A percentile compares a stretch with the other conserved stretches of the same genome.
Conservation (phyloP, 2,329 filamentous ascomycete species). For the Parasarocladium wereldwijsianum region DNA sequence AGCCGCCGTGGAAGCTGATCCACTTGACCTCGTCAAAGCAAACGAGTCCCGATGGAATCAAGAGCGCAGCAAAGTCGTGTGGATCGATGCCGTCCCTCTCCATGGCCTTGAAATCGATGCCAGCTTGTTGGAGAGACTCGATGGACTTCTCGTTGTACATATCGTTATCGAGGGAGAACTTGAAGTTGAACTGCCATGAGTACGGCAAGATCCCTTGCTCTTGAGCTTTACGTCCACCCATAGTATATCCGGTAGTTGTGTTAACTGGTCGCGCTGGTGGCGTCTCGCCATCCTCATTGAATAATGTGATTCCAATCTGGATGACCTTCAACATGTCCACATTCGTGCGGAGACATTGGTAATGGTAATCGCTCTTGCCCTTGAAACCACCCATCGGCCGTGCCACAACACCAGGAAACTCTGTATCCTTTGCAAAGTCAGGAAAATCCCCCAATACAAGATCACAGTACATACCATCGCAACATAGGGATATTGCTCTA, state of each 20-base stretch:
- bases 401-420: slow-evolving; percentile 95
- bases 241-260: slow-evolving; percentile 19
- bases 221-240: slow-evolving; percentile 23
- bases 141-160: slow-evolving; percentile 98
- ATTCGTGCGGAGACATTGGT: slow-evolving; percentile 92
- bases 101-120: slow-evolving; percentile 80
- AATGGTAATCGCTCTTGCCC: slow-evolving; percentile 95
- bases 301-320: slow-evolving; percentile 87
- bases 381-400: slow-evolving; percentile 89
- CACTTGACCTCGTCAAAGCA: slow-evolving; percentile 80
- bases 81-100: slow-evolving; percentile 85
- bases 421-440: slow-evolving; percentile 57
- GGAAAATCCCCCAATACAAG: slow-evolving; percentile 2
- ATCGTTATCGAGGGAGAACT: slow-evolving; percentile 84
- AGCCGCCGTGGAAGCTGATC: slow-evolving; percentile 96
- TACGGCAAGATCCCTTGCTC: slow-evolving; percentile 51
- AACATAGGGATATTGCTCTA: slow-evolving; percentile 89
- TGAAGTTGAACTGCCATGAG: slow-evolving; percentile 99
- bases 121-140: slow-evolving; percentile 74
- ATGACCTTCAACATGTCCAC: slow-evolving; percentile 97
- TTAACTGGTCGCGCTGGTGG: slow-evolving; percentile 53
- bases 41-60: slow-evolving; percentile 85
- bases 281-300: slow-evolving; percentile 78
- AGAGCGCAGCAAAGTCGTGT: slow-evolving; percentile 70
- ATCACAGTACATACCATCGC: slow-evolving; percentile 64